Conservation (phyloP, 1,139 yeast species). For the Debaryomycetaceae sp. region DNA sequence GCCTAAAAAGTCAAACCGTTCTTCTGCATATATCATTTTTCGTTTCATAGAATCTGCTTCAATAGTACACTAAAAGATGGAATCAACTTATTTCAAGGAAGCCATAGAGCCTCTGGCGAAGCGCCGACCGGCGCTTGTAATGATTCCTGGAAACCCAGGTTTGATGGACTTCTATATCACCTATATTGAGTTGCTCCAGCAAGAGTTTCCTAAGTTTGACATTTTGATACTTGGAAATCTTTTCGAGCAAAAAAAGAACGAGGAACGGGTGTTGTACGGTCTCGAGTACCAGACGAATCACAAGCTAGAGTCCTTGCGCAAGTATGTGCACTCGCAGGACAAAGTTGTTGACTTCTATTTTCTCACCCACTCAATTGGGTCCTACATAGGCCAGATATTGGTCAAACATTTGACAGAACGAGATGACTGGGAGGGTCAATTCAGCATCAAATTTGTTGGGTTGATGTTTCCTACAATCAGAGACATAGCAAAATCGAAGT, state of each 20-base stretch:
- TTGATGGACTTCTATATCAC: slow-evolving; percentile 54
- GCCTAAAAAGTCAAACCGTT: not conserved
- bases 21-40: not conserved
- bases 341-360: slow-evolving; percentile 36
- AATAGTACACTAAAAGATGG: not conserved
- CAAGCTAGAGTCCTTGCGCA: slow-evolving; percentile 37
- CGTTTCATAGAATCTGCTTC: too few relatives aligned
- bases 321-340: slow-evolving; percentile 17
- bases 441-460: slow-evolving; percentile 44
- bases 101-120: not conserved
- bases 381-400: slow-evolving; percentile 53
- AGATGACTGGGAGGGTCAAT: slow-evolving; percentile 13
- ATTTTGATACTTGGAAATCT: slow-evolving; percentile 54
- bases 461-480: slow-evolving; percentile 62
- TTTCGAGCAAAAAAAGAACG: slow-evolving; percentile 35
- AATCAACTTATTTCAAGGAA: not conserved
- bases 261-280: slow-evolving; percentile 22
- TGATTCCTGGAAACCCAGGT: slow-evolving; percentile 72
- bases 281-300: slow-evolving; percentile 53
- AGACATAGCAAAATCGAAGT: slow-evolving; percentile 50
- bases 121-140: slow-evolving; percentile 32
- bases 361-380: slow-evolving; percentile 63
- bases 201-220: slow-evolving; percentile 42
- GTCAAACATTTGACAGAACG: slow-evolving; percentile 24
- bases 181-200: slow-evolving; percentile 45